Conservation (phyloP, 2,329 filamentous ascomycete genomes). For the Rhexocercosporidium sp. region DNA sequence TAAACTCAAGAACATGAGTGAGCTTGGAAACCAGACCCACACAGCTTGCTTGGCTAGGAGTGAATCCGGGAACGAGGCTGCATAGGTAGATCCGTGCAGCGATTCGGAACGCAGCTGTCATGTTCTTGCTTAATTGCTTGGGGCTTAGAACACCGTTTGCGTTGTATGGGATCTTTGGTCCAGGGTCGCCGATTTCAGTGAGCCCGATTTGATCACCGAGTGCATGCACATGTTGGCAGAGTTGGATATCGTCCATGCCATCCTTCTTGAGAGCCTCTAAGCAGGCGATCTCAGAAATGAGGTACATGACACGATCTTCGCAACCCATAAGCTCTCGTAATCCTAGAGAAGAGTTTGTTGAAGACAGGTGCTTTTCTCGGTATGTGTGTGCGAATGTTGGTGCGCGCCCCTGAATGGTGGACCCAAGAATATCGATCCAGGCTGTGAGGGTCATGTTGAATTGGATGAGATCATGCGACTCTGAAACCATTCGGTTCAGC, state of each 20-base stretch:
- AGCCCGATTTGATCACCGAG: conserved; percentile 85
- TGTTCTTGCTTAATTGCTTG: conserved; percentile 84
- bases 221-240: conserved; percentile 89
- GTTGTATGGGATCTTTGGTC: conserved; percentile 65
- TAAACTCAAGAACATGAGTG: conserved; percentile 75
- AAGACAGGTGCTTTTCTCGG: conserved; percentile 86
- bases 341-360: conserved; percentile 65
- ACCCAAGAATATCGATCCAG: conserved; percentile 97
- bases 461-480: conserved; percentile 53
- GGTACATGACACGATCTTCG: conserved; percentile 95
- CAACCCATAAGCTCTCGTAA: conserved; percentile 96
- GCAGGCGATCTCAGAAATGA: conserved; percentile 97
- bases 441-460: conserved; percentile 95
- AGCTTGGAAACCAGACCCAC: conserved; percentile 80
- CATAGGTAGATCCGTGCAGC: conserved; percentile 97
- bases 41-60: conserved; percentile 74
- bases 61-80: conserved; percentile 89
- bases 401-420: conserved; percentile 86
- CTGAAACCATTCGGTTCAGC: conserved; percentile 70
- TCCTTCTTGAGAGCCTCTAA: conserved; percentile 86
- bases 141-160: conserved; percentile 78
- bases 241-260: conserved; percentile 82
- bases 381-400: conserved; percentile 95
- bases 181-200: conserved; percentile 70
- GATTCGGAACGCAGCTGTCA: conserved; percentile 88